Conservation (phyloP, 495 filamentous ascomycete species). For the Neurospora sp. region DNA sequence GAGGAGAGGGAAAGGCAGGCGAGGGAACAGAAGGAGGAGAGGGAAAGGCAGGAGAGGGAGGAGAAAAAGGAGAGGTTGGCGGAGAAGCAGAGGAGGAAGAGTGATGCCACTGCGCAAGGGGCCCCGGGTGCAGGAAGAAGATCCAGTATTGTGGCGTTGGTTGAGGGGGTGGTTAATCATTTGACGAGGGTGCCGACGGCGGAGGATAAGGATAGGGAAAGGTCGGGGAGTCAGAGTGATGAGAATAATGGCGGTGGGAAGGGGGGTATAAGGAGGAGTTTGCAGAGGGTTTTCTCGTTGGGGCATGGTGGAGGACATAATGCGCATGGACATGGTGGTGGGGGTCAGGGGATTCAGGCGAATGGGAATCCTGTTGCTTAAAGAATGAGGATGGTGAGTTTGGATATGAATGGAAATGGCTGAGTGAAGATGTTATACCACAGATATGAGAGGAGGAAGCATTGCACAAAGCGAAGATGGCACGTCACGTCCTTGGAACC, state of each 20-base stretch:
- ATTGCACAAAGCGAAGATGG: not conserved
- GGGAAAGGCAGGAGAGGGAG: conserved; percentile 1
- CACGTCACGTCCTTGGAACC: not conserved
- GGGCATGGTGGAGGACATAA: not conserved
- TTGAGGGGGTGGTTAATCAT: not conserved
- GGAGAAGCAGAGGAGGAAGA: conserved; percentile 29
- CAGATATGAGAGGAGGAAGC: not conserved
- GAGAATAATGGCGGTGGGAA: conserved; percentile 34
- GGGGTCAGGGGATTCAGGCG: not conserved
- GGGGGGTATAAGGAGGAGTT: conserved; percentile 23
- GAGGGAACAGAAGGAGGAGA: conserved; percentile 23
- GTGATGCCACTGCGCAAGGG: conserved; percentile 23
- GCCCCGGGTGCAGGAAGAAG: not conserved
- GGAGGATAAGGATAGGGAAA: not conserved
- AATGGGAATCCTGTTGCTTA: not conserved
- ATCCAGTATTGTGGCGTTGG: not conserved
- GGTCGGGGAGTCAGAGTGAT: conserved; percentile 15
- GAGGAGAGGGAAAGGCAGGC: conserved; percentile 2
- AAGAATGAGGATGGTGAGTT: not conserved
- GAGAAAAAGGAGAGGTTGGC: conserved; percentile 29
- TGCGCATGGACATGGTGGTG: not conserved
- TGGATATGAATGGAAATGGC: not conserved
- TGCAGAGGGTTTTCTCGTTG: conserved; percentile 32
- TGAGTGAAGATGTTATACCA: not conserved
- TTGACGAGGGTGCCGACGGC: not conserved